Evolutionary conservation across 202 grass and related monocot genomes (phyloP), one percentile per base, ranked within the genome.

Genomic region (Carex arenaria): DNA sequence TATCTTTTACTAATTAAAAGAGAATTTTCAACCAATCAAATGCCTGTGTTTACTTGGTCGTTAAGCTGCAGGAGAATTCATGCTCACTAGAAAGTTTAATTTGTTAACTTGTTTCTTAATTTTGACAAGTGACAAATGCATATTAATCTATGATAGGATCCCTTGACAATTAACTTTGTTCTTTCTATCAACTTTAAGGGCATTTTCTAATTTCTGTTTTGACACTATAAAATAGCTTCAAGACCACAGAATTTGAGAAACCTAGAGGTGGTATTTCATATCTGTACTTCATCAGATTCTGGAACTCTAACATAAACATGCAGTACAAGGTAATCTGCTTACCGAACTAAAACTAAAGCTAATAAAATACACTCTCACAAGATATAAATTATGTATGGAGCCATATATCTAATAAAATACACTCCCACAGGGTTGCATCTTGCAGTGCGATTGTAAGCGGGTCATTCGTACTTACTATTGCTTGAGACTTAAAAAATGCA

Each of bases 311-410:
- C 18, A 23, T 49, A 54, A 80, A 62, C 43, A 63, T 47, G 79
- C 7, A 64, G 79, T 81, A 81, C 19, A 80, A 22, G 5, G 32
- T 65, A 18, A 49, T 53, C 38, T 65, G 79, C 22, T 64, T 45
- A 49, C 59, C 60, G 52, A 80, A 81, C 34, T 59, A 66, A 47
- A 81, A 64, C 60, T 64, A 66, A 66, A 81, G 59, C 6, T 26
- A 26, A 26, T 26, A 26, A 26, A 26, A 26, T 26, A 26, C 26
- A 26, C 26, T 26, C 26, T 1, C 26, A 26, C 19, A 22, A 61
- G 19, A 22, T 23, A 61, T 61, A n/a, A 22, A 20, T 10, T 7
- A 10, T 26, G 26, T 26, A 26, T 20, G 1, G 59, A n/a, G 59
- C 7, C 8, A 2, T 42, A 40, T 40, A 42, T 7, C 38, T 42